These are phyloP conservation scores for Pseudocercospora fuligena DNA, from an alignment of 2,329 filamentous ascomycete species.

Conservation along the genomic window DNA sequence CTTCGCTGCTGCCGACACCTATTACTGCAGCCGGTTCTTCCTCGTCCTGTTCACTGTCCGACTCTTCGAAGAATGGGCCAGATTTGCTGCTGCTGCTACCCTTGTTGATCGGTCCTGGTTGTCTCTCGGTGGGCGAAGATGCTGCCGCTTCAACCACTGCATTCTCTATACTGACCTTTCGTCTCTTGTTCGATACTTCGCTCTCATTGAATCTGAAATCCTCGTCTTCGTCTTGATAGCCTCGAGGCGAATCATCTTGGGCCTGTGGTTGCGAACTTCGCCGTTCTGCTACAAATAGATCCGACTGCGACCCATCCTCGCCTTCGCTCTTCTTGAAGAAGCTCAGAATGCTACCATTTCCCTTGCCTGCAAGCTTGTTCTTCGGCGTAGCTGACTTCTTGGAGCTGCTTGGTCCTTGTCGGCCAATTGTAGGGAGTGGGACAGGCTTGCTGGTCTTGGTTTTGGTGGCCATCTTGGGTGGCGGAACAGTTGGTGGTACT, in stretches of 20 bases:
- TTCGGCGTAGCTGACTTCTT: constrained; percentile 43
- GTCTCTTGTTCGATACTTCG: constrained; percentile 48
- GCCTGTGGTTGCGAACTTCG: not conserved
- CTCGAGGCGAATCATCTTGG: not conserved
- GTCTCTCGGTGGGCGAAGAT: constrained; percentile 5
- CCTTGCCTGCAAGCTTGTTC: constrained; percentile 49
- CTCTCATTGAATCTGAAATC: constrained; percentile 50
- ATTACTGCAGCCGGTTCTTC: constrained; percentile 35
- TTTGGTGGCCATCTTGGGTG: constrained; percentile 40
- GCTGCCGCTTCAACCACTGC: constrained; percentile 44
- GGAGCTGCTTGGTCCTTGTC: constrained; percentile 38
- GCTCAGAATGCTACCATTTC: constrained; percentile 58
- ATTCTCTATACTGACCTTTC: constrained; percentile 37
- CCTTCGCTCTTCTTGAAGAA: constrained; percentile 60
- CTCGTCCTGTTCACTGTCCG: constrained; percentile 61
- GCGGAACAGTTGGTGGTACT: constrained; percentile 36
- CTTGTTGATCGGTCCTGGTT: not conserved
- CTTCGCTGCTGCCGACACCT: constrained; percentile 21
- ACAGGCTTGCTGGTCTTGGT: constrained; percentile 31
- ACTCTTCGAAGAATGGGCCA: constrained; percentile 74
- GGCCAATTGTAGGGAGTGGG: constrained; percentile 37
- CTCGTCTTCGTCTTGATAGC: constrained; percentile 29
- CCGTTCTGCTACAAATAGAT: constrained; percentile 45
- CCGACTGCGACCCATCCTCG: constrained; percentile 29
- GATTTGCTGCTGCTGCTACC: constrained; percentile 16